These are phyloP conservation scores for Acacia acuminata DNA, from an alignment of 306 rosid genomes.

Conservation along the genomic window DNA sequence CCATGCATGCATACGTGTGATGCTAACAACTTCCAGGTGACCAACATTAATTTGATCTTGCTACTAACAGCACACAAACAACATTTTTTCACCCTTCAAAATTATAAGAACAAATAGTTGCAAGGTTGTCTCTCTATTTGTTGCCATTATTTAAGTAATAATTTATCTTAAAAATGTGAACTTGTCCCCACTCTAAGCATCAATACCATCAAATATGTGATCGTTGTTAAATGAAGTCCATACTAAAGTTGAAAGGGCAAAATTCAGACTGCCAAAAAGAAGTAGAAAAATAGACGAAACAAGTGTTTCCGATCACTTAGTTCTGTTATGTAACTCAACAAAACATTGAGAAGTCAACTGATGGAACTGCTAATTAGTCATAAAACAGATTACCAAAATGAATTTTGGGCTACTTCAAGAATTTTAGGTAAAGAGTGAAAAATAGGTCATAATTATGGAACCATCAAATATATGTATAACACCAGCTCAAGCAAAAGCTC, in stretches of 20 bases:
- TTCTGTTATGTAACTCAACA: neutral
- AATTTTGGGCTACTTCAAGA: constrained; percentile 5
- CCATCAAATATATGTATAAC: neutral
- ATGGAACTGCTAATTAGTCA: constrained; percentile 16
- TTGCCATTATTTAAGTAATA: neutral
- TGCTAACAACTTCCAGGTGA: neutral
- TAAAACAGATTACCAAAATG: neutral
- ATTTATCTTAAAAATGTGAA: neutral
- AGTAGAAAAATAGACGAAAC: neutral
- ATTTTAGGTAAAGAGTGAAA: constrained; percentile 6
- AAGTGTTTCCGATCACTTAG: neutral
- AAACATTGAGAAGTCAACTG: neutral
- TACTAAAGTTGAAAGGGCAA: neutral
- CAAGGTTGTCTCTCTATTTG: neutral
- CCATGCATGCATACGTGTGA: neutral
- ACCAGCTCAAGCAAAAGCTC: neutral
- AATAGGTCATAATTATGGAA: neutral
- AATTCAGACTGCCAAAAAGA: constrained; percentile 11
- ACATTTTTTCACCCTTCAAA: neutral
- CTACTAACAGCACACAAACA: neutral
- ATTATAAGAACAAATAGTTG: neutral
- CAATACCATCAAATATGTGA: neutral
- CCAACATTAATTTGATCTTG: neutral
- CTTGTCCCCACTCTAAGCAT: neutral
- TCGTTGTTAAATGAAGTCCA: neutral